Conservation (phyloP, 495 filamentous ascomycete species). For the Penicillium longicatenatum region DNA sequence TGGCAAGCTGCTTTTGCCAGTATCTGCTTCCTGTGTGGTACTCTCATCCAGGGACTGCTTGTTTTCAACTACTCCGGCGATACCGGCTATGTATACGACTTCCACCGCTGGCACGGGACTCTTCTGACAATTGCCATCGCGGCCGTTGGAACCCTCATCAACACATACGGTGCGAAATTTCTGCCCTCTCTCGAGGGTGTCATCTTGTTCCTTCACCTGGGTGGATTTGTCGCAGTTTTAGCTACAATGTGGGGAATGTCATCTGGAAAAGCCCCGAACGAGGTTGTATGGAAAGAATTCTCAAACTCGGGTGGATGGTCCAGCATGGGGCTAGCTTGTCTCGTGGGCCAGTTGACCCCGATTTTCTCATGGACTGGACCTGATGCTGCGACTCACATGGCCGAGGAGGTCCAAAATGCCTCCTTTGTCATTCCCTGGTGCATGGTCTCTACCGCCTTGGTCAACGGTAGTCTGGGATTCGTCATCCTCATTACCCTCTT, state of each 20-base stretch:
- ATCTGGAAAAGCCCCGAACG: conserved; percentile 31
- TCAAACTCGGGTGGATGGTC: conserved; percentile 49
- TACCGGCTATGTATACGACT: conserved; percentile 29
- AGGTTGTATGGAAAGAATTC: conserved; percentile 48
- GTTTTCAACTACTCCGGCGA: conserved; percentile 45
- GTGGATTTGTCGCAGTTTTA: conserved; percentile 53
- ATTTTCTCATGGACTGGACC: conserved; percentile 46
- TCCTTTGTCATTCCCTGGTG: conserved; percentile 44
- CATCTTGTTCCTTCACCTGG: conserved; percentile 48
- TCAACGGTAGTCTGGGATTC: conserved; percentile 42
- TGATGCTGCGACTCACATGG: conserved; percentile 44
- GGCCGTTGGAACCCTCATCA: conserved; percentile 43
- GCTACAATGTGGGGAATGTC: conserved; percentile 47
- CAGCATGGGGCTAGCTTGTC: conserved; percentile 42
- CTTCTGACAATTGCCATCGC: conserved; percentile 46
- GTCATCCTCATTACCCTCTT: conserved; percentile 47
- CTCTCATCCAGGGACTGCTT: conserved; percentile 49
- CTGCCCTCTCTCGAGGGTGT: conserved; percentile 45
- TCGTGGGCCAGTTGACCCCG: conserved; percentile 43
- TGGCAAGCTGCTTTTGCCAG: conserved; percentile 46
- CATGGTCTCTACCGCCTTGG: conserved; percentile 44
- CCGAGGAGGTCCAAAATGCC: conserved; percentile 54
- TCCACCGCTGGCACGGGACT: conserved; percentile 42
- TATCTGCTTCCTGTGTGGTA: conserved; percentile 43
- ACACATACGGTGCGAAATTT: conserved; percentile 39